These are phyloP conservation scores for Echeveria elegans DNA, from an alignment of 164 flowering plant species.

Conservation along the genomic window DNA sequence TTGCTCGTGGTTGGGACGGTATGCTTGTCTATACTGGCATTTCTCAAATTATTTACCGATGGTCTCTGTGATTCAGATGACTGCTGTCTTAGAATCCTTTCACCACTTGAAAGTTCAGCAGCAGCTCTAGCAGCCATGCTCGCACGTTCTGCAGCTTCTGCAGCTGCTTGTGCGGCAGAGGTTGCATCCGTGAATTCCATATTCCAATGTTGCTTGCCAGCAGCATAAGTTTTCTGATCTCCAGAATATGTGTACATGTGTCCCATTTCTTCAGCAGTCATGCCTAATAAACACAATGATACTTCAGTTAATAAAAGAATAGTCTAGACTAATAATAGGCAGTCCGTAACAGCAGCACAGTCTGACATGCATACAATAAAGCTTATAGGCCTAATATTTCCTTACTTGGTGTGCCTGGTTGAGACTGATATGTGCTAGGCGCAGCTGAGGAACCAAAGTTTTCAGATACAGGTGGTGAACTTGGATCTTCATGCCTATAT, in stretches of 20 bases:
- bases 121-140: constrained; percentile 97
- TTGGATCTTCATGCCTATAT: constrained; percentile 14
- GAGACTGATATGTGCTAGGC: constrained; percentile 17
- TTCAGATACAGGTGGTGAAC: constrained; percentile 24
- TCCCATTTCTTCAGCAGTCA: constrained; percentile 17
- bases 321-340: no score
- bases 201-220: constrained; percentile 37
- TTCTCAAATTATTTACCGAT: constrained; percentile 14
- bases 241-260: constrained; percentile 18
- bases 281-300: constrained; percentile 21
- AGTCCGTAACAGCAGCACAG: no score
- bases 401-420: constrained; percentile 38
- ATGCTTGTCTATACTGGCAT: constrained; percentile 15
- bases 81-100: constrained; percentile 23
- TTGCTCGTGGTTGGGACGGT: constrained; percentile 2
- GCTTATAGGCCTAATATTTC: not conserved
- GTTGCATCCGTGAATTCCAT: constrained; percentile 93
- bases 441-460: constrained; percentile 18
- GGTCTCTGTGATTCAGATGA: constrained; percentile 31
- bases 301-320: constrained; percentile 4
- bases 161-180: constrained; percentile 94
- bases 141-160: constrained; percentile 93
- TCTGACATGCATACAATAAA: not conserved
- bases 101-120: constrained; percentile 65
- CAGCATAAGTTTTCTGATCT: constrained; percentile 17